Evolutionary conservation across 2,329 filamentous ascomycete genomes (phyloP), one percentile per base, ranked within the genome.

Genomic region (Trichoderma sp.): DNA sequence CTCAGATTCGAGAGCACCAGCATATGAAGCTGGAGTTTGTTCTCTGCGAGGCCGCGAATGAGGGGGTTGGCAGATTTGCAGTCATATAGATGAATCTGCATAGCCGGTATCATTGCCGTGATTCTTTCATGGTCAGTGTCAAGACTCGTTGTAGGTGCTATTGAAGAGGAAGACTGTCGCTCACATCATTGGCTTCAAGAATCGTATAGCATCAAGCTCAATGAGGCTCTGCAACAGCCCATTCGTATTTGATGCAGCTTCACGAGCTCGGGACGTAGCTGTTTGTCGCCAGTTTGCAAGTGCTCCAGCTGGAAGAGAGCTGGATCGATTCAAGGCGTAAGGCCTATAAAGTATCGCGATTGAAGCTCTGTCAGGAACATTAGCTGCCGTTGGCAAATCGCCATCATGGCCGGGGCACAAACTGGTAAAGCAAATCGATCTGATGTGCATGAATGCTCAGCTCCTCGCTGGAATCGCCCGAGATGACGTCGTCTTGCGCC

Each of bases 41-140:
- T 55, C 46, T 55, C 60, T 16, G 49, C 60, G 5, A 64, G 60
- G 11, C 49, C 60, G n/a, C 60, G 49, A 16, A 52, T 65, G 21
- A 65, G 46, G 13, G 52, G 11, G 18, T 65, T 65, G 52, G 51
- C 2, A 8, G 61, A 65, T 32, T 65, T 65, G 46, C 37, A 65
- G 26, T 65, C 61, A n/a, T 56, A 46, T 13, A 65, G 51, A 37
- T 65, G 61, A 24, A 65, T 65, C 49, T 65, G 61, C 61, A 65
- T 56, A 10, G 51, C 51, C 3, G 63, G 52, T n/a, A 58, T 58
- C 52, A 66, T 58, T 3, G 52, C 52, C 3, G 63, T 58, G 18
- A 58, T 65, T 39, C 61, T 65, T 24, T n/a, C 5, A 24, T 43
- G 16, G 39, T 43, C 39, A 43, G 16, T 43, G 39, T 43, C 39